Conservation (phyloP, 495 filamentous ascomycete genomes). For the Penicillium roqueforti region DNA sequence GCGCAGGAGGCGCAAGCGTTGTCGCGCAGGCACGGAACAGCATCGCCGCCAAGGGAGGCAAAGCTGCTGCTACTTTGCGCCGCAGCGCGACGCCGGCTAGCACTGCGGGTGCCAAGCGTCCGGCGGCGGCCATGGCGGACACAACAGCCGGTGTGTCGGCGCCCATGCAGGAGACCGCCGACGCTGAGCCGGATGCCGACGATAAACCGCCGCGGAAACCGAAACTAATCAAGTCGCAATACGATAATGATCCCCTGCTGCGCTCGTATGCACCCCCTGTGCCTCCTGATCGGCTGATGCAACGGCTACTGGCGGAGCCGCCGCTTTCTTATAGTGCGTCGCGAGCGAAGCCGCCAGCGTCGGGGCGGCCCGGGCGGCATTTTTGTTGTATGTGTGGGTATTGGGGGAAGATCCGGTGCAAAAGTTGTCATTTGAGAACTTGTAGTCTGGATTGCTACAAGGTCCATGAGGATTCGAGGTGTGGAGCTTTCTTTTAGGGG, state of each 20-base stretch:
- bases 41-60: conserved; percentile 30
- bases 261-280: conserved; percentile 56
- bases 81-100: conserved; percentile 37
- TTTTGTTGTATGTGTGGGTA: conserved; percentile 93
- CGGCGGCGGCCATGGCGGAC: conserved; percentile 13
- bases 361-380: conserved; percentile 53
- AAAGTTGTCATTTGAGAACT: conserved; percentile 74
- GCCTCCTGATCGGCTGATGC: conserved; percentile 64
- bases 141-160: conserved; percentile 10
- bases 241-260: conserved; percentile 61
- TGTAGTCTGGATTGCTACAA: conserved; percentile 81
- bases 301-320: conserved; percentile 62
- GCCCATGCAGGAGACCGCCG: conserved; percentile 7
- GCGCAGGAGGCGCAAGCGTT: conserved; percentile 25
- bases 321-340: conserved; percentile 78
- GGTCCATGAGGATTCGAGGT: conserved; percentile 74
- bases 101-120: conserved; percentile 14
- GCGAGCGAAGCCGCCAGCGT: conserved; percentile 52
- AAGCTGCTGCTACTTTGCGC: conserved; percentile 12
- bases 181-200: conserved; percentile 26
- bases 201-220: conserved; percentile 15
- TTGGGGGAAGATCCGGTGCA: conserved; percentile 82
- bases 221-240: conserved; percentile 35
- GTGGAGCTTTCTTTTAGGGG: conserved; percentile 55
- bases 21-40: too few relatives aligned